These are phyloP conservation scores for Aegilops bicornis DNA, from an alignment of 176 grass and related monocot species.

Conservation along the genomic window DNA sequence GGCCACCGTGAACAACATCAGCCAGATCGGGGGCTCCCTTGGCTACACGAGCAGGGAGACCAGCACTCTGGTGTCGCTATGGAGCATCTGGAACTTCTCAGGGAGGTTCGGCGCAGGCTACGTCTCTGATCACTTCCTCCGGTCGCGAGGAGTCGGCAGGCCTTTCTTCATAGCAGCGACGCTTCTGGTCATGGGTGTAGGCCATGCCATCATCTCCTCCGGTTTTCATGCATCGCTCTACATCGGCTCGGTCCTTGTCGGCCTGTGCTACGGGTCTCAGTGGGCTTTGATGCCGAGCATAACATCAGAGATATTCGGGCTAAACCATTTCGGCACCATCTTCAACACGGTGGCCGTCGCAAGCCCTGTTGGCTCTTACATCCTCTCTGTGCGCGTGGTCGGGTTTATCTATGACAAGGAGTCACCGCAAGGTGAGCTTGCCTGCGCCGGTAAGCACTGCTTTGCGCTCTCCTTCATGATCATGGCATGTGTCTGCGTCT, in stretches of 20 bases:
- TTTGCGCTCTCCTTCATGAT: conserved; percentile 66
- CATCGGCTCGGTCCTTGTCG: conserved; percentile 54
- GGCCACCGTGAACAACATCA: conserved; percentile 80
- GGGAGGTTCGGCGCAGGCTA: conserved; percentile 63
- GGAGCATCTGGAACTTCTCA: conserved; percentile 81
- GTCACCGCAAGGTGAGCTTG: conserved; percentile 19
- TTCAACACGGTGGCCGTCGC: conserved; percentile 71
- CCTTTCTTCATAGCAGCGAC: conserved; percentile 55
- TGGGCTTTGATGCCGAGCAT: conserved; percentile 84
- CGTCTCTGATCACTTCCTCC: conserved; percentile 57
- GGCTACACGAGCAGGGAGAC: conserved; percentile 61
- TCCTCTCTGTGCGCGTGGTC: conserved; percentile 69
- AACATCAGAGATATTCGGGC: conserved; percentile 71
- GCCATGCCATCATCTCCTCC: conserved; percentile 56
- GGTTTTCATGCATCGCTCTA: conserved; percentile 57
- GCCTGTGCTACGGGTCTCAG: conserved; percentile 71
- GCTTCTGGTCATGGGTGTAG: conserved; percentile 48
- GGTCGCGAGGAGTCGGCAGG: conserved; percentile 31
- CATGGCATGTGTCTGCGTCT: conserved; percentile 51
- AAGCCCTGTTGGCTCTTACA: conserved; percentile 67
- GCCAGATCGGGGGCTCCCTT: conserved; percentile 68
- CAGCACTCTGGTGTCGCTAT: conserved; percentile 60
- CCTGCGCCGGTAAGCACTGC: conserved; percentile 54
- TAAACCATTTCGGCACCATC: conserved; percentile 64
- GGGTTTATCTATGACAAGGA: conserved; percentile 69